Base-by-base conservation (phyloP, 371 early-diverging fungal species). In the Synchytrium microbalum region DNA sequence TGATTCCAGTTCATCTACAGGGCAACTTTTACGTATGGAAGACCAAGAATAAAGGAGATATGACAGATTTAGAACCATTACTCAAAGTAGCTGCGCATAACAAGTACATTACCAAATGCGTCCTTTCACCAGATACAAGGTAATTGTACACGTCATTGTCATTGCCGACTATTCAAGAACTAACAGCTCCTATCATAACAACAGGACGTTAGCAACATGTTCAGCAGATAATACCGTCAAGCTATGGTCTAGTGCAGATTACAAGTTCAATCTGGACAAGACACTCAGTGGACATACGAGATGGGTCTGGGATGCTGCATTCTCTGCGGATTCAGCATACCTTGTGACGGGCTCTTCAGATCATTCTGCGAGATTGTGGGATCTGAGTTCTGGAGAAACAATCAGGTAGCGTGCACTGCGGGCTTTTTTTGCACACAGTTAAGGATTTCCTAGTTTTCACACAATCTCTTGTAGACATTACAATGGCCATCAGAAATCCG, bases 291-390 rank as follows among this genome's bases (percentile, higher is more conserved):
- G 93, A 0, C 93, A 92, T 76, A 85, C 86, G 65, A 79, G 90
- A 61, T 94, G 95, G 95, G 92, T 91, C 2, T 94, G 95, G 95
- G 95, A 94, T 72, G 90, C 90, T 70, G 88, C 91, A 0, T 94
- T 94, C 68, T 90, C 91, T 3, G 92, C 92, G 0, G 95, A 94
- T 69, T 92, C 92, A 10, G 92, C 91, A 0, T 92, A 92, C 73
- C 70, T 94, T 30, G 91, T 94, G 1, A 90, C 92, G 52, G 88
- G 87, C 2, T 91, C 92, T 0, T 91, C 92, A 23, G 95, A 94
- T 72, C 90, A 92, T 70, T 82, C 86, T 0, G 91, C 95, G 19
- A 72, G 91, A 28, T 69, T 94, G 32, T 94, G 95, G 92, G 92
- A 94, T 63, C 69, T 92, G 26, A 71, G 81, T 13, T 79, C 86